These are phyloP conservation scores for Botrytis byssoidea DNA, from an alignment of 2,329 filamentous ascomycete genomes.

Conservation along the genomic window DNA sequence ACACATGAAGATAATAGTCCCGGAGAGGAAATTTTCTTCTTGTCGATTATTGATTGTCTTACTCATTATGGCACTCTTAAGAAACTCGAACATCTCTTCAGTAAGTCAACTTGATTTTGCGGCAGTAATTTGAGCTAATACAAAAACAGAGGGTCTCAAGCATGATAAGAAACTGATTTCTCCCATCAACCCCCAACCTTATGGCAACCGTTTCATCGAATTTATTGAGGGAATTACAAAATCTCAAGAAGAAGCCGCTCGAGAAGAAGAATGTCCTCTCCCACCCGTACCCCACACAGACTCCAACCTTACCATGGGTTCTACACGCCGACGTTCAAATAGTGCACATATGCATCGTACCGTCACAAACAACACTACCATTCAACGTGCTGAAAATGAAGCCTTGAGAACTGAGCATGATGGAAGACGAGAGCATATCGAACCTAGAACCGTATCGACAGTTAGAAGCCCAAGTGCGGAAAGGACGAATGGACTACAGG, in stretches of 20 bases:
- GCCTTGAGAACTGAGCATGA: slow-evolving; percentile 37
- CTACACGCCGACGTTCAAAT: slow-evolving; percentile 28
- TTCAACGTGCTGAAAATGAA: slow-evolving; percentile 36
- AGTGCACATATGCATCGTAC: slow-evolving; percentile 30
- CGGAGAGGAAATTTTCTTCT: slow-evolving; percentile 93
- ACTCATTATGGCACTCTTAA: slow-evolving; percentile 96
- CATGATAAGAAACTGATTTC: slow-evolving; percentile 85
- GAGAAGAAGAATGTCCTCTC: slow-evolving; percentile 48
- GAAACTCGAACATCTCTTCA: slow-evolving; percentile 95
- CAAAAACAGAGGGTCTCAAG: slow-evolving; percentile 66
- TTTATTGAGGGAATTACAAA: slow-evolving; percentile 91
- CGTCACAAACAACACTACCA: slow-evolving; percentile 28
- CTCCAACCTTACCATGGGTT: slow-evolving; percentile 33
- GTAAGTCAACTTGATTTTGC: slow-evolving; percentile 28
- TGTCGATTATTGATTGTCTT: slow-evolving; percentile 96
- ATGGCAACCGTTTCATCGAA: slow-evolving; percentile 89
- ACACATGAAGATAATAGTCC: slow-evolving; percentile 85
- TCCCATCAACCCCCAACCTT: slow-evolving; percentile 82
- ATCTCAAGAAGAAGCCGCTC: slow-evolving; percentile 78
- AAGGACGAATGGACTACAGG: slow-evolving; percentile 51
- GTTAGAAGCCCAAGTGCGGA: slow-evolving; percentile 57
- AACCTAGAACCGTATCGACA: slow-evolving; percentile 50
- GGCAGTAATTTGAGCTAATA: slow-evolving; percentile 26
- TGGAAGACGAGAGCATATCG: slow-evolving; percentile 36
- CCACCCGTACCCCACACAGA: slow-evolving; percentile 31